Conservation (phyloP, 139 green algal species). For the Medakamo hakoo region DNA sequence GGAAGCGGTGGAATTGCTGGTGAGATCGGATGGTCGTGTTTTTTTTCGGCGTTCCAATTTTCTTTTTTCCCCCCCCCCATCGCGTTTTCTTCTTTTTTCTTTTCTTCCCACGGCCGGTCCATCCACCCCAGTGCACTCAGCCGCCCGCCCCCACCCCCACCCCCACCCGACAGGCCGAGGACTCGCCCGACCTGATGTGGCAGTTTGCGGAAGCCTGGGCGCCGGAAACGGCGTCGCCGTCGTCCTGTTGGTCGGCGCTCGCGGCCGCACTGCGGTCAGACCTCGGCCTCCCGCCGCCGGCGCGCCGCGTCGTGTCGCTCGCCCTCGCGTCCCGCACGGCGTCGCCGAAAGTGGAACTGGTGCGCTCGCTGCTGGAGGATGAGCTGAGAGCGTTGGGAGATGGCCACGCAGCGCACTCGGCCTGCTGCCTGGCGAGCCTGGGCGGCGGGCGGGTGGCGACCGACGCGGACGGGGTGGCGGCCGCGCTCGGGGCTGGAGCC, state of each 20-base stretch:
- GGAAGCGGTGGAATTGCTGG: slow-evolving; percentile 59
- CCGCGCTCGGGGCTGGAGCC: slow-evolving; percentile 1
- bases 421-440: slow-evolving; percentile 36
- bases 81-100: background rate
- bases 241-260: slow-evolving; percentile 10
- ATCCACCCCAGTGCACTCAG: background rate
- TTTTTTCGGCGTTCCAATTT: background rate
- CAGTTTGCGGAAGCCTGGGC: slow-evolving; percentile 16
- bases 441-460: slow-evolving; percentile 6
- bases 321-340: slow-evolving; percentile 48
- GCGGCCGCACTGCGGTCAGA: background rate
- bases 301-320: slow-evolving; percentile 25
- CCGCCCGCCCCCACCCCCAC: background rate
- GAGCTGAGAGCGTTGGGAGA: slow-evolving; percentile 5
- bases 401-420: background rate
- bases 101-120: background rate
- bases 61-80: background rate
- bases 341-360: slow-evolving; percentile 44
- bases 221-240: slow-evolving; percentile 4
- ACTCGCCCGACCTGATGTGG: slow-evolving; percentile 29
- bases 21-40: slow-evolving; percentile 14
- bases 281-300: background rate
- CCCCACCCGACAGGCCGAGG: slow-evolving; percentile 27
- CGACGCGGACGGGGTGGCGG: slow-evolving; percentile 3
- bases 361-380: slow-evolving; percentile 22